Evolutionary conservation across 345 rosid species (phyloP), one percentile per base, ranked within the genome.

Genomic region (Triadica sebifera): DNA sequence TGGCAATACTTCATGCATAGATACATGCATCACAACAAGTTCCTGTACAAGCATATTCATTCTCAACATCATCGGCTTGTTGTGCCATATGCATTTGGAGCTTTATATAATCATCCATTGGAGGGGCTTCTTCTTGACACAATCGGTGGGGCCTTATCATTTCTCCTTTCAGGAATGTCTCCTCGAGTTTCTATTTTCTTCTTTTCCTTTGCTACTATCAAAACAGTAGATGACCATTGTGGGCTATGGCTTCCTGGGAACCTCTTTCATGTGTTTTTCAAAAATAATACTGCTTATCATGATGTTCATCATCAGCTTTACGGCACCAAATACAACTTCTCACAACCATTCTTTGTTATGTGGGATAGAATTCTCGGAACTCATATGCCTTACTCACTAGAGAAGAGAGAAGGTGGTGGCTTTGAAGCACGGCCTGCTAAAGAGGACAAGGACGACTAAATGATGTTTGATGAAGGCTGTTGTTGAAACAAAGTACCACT

Each of bases 291-390:
- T 49, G 91, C 94, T 20, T 90, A 86, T 74, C 93, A 91, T 34
- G 93, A 89, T 74, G 70, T 91, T 75, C 96, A 89, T 39, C 96
- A 89, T 82, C 96, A 89, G 74, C 87, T 85, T 41, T 84, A 79
- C 10, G 96, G 89, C 57, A 81, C 81, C 11, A 87, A 87, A 79
- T 85, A 80, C 83, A 91, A 91, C 77, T 87, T 86, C 72, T 86
- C 93, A 29, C 96, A 91, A 74, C 90, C 93, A 4, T 89, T 89
- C 84, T 91, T 91, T 81, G 79, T 88, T 53, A 76, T 83, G 12
- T 86, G 93, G 93, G 93, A 91, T 78, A 87, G 76, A 80, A 67
- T 89, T 22, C 83, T 89, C 29, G 89, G 96, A 64, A 91, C 91
- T 68, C 83, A 87, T 79, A 85, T 81, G 88, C 86, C 94, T n/a